Evolutionary conservation across 768 basidiomycete genomes (phyloP).

Genomic region (Calocera cornea): DNA sequence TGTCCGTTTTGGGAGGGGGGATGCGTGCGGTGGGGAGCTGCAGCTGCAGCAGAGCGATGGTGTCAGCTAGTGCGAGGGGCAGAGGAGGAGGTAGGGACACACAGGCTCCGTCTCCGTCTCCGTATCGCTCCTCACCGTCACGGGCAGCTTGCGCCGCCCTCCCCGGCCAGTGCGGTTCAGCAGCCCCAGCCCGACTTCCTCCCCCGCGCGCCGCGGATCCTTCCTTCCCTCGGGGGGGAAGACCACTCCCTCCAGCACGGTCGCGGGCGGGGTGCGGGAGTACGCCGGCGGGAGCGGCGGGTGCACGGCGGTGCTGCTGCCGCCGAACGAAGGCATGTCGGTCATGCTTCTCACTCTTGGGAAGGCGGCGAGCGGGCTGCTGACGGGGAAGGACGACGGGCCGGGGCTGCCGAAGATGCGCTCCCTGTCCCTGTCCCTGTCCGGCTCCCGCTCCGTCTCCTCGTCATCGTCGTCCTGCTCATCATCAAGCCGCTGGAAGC

Average conservation of each 20-base stretch:
- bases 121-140: neutral
- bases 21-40: conserved; percentile 2
- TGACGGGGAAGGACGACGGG: neutral
- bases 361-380: neutral
- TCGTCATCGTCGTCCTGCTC: neutral
- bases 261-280: neutral
- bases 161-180: neutral
- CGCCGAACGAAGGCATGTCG: neutral
- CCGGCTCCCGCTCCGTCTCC: neutral
- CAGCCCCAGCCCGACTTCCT: neutral
- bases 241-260: too few relatives aligned
- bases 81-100: neutral
- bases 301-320: too few relatives aligned
- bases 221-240: neutral
- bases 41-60: neutral
- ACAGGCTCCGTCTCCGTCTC: neutral
- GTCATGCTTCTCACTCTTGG: neutral
- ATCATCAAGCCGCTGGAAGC: neutral
- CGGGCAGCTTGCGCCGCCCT: neutral
- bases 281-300: neutral
- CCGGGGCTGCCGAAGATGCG: neutral
- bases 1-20: neutral
- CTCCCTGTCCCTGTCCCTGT: neutral
- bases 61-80: neutral
- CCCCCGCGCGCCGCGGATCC: neutral